Percentiles rank a stretch among this genome's conserved stretches.
These are phyloP conservation scores for Aspergillus mulundensis DNA, from an alignment of 495 filamentous ascomycete genomes.

Conservation along the genomic window DNA sequence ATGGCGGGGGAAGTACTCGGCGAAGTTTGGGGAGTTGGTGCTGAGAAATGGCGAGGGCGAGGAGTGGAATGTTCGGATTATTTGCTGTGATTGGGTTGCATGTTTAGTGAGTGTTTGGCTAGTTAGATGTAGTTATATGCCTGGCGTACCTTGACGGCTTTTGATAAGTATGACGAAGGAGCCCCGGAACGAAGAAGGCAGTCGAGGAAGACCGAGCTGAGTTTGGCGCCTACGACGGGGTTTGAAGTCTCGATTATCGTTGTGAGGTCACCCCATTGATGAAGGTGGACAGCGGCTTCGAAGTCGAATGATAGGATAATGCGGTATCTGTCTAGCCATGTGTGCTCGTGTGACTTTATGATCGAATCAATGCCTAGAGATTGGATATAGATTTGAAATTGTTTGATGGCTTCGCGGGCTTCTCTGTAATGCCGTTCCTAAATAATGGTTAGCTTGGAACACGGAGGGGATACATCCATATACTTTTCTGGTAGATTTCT, in stretches of 20 bases:
- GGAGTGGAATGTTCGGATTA: slow-evolving; percentile 17
- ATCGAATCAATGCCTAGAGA: slow-evolving; percentile 2
- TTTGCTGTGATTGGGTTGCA: slow-evolving; percentile 4
- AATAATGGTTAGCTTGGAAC: not conserved
- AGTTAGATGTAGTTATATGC: not conserved
- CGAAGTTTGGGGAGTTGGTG: slow-evolving; percentile 1
- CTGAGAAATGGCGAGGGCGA: slow-evolving; percentile 12
- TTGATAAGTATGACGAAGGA: slow-evolving; percentile 33
- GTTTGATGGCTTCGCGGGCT: slow-evolving; percentile 51
- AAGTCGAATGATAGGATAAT: slow-evolving; percentile 68
- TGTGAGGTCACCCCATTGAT: slow-evolving; percentile 63
- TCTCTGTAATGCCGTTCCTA: slow-evolving; percentile 54
- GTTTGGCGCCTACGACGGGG: slow-evolving; percentile 5
- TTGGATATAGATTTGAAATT: slow-evolving; percentile 45
- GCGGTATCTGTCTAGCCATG: slow-evolving; percentile 55
- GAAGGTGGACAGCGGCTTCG: slow-evolving; percentile 64
- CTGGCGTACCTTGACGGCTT: slow-evolving; percentile 29
- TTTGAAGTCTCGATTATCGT: slow-evolving; percentile 53
- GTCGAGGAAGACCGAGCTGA: slow-evolving; percentile 45
- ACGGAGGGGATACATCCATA: not conserved
- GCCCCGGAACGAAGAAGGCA: slow-evolving; percentile 52
- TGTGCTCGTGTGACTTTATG: slow-evolving; percentile 7
- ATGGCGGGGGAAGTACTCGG: slow-evolving; percentile 59
- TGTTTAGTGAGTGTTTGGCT: not conserved
- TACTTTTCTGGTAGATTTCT: slow-evolving; percentile 52